Evolutionary conservation across 1,284 basidiomycete genomes (phyloP).

Genomic region (Takashimella tepidaria): DNA sequence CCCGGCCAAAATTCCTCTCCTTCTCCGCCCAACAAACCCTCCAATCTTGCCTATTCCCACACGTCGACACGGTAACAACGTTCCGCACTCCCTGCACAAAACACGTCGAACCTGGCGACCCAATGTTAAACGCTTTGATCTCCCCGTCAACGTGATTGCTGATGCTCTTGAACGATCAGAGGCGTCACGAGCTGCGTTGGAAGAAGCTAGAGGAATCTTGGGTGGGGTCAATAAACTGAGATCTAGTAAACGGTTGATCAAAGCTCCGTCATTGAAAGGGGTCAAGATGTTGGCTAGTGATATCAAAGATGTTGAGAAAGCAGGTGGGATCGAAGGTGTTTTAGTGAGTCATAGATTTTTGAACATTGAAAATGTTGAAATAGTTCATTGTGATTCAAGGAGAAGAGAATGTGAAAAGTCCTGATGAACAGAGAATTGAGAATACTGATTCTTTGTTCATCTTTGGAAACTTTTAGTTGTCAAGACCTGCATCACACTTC

Average conservation of each 20-base stretch:
- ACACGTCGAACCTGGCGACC: slow-evolving; percentile 86
- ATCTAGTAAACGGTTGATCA: neutral
- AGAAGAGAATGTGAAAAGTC: neutral
- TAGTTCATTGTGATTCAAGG: neutral
- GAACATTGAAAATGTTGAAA: no score
- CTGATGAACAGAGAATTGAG: no score
- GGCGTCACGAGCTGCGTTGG: neutral
- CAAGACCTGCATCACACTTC: slow-evolving; percentile 34
- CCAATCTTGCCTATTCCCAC: slow-evolving; percentile 39
- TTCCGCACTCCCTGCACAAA: slow-evolving; percentile 84
- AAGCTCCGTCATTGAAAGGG: slow-evolving; percentile 21
- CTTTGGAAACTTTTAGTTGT: no score
- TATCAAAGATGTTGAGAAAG: slow-evolving; percentile 40
- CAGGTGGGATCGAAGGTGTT: slow-evolving; percentile 45
- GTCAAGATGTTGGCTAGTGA: slow-evolving; percentile 39
- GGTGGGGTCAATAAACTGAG: slow-evolving; percentile 2
- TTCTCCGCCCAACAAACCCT: slow-evolving; percentile 28
- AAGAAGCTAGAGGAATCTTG: neutral
- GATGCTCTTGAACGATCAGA: slow-evolving; percentile 5
- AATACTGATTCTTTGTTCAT: no score
- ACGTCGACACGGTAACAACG: slow-evolving; percentile 65
- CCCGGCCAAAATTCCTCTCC: slow-evolving; percentile 9
- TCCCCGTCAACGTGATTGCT: slow-evolving; percentile 29
- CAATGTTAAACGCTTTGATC: slow-evolving; percentile 59
- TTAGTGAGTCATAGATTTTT: slow-evolving; percentile 29